These are phyloP conservation scores for Exsudoporus floridanus DNA, from an alignment of 1,284 basidiomycete species.

Conservation along the genomic window DNA sequence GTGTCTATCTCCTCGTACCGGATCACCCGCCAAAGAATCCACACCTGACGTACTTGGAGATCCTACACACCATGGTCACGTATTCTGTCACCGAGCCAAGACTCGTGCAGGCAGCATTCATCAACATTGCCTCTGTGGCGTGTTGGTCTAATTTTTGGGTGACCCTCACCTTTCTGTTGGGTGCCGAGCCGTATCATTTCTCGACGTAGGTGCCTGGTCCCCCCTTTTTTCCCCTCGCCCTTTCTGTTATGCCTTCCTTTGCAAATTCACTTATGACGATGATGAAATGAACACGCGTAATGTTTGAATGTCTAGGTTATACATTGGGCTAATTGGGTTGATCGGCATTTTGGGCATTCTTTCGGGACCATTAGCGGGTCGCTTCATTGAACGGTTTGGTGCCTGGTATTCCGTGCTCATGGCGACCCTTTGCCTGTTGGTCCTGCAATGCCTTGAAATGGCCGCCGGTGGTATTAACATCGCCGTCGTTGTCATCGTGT, in stretches of 20 bases:
- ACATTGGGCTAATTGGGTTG: conserved; percentile 70
- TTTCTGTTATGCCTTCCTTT: not conserved
- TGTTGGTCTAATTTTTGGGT: conserved; percentile 70
- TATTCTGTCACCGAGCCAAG: conserved; percentile 67
- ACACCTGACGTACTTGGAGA: conserved; percentile 55
- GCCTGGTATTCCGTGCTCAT: conserved; percentile 65
- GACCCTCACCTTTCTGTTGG: conserved; percentile 69
- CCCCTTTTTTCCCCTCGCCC: not conserved
- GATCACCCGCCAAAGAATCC: conserved; percentile 69
- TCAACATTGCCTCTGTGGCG: conserved; percentile 57
- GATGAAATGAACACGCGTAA: not conserved
- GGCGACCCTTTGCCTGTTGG: conserved; percentile 43
- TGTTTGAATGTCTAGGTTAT: conserved; percentile 41
- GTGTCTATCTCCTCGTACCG: conserved; percentile 59
- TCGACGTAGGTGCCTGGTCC: conserved; percentile 48
- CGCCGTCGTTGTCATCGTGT: conserved; percentile 51
- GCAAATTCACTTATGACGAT: not conserved
- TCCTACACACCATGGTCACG: conserved; percentile 63
- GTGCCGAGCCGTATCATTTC: conserved; percentile 62
- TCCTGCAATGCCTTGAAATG: conserved; percentile 51
- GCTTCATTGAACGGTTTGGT: conserved; percentile 57
- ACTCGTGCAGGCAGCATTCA: conserved; percentile 60
- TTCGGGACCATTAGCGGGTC: conserved; percentile 60
- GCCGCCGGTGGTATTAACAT: conserved; percentile 60
- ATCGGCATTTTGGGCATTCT: conserved; percentile 67